A percentile compares a stretch with the other conserved stretches of the same genome.
phyloP scores from a whole-genome alignment of 225 moss, liverwort and hornwort species.

The Pseudoscleropodium purum region DNA sequence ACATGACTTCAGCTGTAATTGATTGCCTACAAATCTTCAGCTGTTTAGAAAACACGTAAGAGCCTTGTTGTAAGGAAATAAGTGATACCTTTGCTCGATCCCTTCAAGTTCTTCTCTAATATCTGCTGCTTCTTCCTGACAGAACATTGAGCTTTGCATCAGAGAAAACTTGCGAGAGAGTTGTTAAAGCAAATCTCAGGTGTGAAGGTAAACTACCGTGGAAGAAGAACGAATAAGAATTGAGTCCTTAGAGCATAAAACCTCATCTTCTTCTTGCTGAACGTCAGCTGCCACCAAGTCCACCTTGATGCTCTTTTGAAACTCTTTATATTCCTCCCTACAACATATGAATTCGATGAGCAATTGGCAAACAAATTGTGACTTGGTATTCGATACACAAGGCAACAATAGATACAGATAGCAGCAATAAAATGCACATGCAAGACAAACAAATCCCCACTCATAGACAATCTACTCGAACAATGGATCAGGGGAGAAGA shows the following conservation, averaged over 20 bases:
- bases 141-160: neutral
- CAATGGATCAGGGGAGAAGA: neutral
- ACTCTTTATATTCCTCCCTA: slow-evolving; percentile 86
- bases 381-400: neutral
- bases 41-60: neutral
- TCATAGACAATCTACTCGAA: neutral
- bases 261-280: slow-evolving; percentile 89
- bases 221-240: neutral
- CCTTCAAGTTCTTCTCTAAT: slow-evolving; percentile 40
- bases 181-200: neutral
- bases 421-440: neutral
- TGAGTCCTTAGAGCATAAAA: neutral
- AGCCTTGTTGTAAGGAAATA: neutral
- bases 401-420: neutral
- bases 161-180: neutral
- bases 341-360: neutral
- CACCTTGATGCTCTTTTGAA: slow-evolving; percentile 79
- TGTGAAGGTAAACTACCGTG: neutral
- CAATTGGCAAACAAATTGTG: neutral
- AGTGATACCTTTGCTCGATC: slow-evolving; percentile 41
- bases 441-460: neutral
- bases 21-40: neutral
- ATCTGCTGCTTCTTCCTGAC: slow-evolving; percentile 51
- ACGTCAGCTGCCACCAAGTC: slow-evolving; percentile 68
- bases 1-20: neutral